Conservation (phyloP, 2,329 filamentous ascomycete genomes). For the Aureobasidium namibiae region DNA sequence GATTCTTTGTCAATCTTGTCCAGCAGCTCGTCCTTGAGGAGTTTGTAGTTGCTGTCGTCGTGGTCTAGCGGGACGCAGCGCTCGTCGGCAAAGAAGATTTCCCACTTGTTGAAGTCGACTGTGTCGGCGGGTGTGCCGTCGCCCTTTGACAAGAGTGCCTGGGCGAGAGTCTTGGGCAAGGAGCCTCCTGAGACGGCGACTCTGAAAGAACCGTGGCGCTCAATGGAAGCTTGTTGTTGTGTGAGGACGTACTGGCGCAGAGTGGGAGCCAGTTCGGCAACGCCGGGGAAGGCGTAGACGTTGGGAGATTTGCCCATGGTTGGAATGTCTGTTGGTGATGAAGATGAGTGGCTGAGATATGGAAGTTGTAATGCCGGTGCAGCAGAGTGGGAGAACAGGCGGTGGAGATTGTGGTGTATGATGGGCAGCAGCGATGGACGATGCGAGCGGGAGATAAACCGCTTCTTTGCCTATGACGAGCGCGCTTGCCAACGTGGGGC, state of each 20-base stretch:
- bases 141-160: constrained; percentile 60
- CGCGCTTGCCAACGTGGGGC: neutral
- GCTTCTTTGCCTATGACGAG: constrained; percentile 7
- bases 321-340: neutral
- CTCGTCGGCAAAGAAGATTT: constrained; percentile 98
- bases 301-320: constrained; percentile 37
- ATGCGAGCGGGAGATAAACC: constrained; percentile 4
- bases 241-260: constrained; percentile 77
- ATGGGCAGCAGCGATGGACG: neutral
- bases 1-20: constrained; percentile 67
- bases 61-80: constrained; percentile 87
- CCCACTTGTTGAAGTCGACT: constrained; percentile 78
- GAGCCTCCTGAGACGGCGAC: constrained; percentile 90
- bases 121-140: constrained; percentile 49
- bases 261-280: constrained; percentile 64
- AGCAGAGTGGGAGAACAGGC: neutral
- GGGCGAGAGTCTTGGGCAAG: constrained; percentile 77
- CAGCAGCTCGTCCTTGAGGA: constrained; percentile 79
- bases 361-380: neutral
- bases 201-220: constrained; percentile 78
- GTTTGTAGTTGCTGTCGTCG: constrained; percentile 85
- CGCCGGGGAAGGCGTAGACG: constrained; percentile 71
- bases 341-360: neutral
- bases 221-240: constrained; percentile 69
- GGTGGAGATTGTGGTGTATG: neutral